A percentile compares a stretch with the other conserved stretches of the same genome.
Conservation (phyloP, 306 rosid genomes). For the Sechiopsis laciniata region DNA sequence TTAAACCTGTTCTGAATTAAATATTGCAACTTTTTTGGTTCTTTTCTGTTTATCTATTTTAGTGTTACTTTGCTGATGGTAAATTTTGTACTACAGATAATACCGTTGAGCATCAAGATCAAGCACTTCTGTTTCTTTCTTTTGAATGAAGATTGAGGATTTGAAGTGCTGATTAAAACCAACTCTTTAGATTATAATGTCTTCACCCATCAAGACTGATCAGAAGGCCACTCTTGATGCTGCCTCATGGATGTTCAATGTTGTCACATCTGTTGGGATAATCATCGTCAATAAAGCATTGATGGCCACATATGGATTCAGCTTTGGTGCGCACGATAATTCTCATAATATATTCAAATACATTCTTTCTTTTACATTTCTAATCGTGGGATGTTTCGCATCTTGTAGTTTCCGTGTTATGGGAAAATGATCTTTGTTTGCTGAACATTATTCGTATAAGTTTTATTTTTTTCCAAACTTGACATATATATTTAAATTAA, state of each 20-base stretch:
- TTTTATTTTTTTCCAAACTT: not conserved
- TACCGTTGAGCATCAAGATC: slow-evolving; percentile 9
- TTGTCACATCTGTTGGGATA: slow-evolving; percentile 82
- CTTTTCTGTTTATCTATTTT: not conserved
- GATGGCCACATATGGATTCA: slow-evolving; percentile 80
- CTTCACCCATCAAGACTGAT: slow-evolving; percentile 58
- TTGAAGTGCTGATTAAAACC: slow-evolving; percentile 17
- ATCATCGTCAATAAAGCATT: slow-evolving; percentile 84
- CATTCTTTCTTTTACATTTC: not conserved
- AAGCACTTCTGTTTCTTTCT: slow-evolving; percentile 11
- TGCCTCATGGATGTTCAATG: slow-evolving; percentile 88
- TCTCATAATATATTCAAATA: not conserved
- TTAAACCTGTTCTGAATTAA: not conserved
- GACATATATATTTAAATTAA: not conserved
- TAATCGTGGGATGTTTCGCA: not conserved
- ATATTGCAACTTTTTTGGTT: not conserved
- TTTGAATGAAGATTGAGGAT: slow-evolving; percentile 29
- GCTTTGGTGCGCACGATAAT: slow-evolving; percentile 50
- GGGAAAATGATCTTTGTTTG: not conserved
- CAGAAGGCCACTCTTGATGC: slow-evolving; percentile 66
- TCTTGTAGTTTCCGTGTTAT: not conserved
- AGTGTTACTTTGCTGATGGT: not conserved
- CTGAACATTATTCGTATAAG: not conserved
- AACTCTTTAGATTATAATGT: slow-evolving; percentile 32
- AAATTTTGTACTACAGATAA: slow-evolving; percentile 4